Evolutionary conservation across 768 basidiomycete genomes (phyloP).

Genomic region (Lyophyllum semitale): DNA sequence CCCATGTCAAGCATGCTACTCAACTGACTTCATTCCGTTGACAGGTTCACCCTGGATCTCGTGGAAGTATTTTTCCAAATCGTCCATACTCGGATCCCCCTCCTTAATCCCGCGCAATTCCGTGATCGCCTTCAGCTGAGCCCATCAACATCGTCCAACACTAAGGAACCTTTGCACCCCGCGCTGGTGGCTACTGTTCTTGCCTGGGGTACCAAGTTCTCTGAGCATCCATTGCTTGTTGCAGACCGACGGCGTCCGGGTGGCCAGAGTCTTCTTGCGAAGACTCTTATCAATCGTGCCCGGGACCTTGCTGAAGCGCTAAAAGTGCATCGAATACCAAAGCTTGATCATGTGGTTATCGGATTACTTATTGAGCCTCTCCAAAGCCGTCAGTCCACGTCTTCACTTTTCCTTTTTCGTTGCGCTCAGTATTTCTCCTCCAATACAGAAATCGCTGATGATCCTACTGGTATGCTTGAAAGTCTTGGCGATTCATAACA

Average conservation of each 20-base stretch:
- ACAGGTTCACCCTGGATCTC: slow-evolving; percentile 88
- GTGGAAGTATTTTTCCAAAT: slow-evolving; percentile 95
- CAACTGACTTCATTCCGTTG: slow-evolving; percentile 17
- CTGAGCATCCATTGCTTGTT: slow-evolving; percentile 83
- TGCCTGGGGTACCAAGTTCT: slow-evolving; percentile 93
- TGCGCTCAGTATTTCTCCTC: slow-evolving; percentile 7
- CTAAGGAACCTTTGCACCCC: slow-evolving; percentile 58
- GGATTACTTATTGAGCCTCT: slow-evolving; percentile 80
- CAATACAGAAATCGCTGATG: slow-evolving; percentile 66
- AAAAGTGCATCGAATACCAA: slow-evolving; percentile 82
- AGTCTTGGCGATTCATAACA: slow-evolving; percentile 5
- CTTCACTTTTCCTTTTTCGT: slow-evolving; percentile 4
- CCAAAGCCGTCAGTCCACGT: slow-evolving; percentile 77
- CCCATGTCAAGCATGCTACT: slow-evolving; percentile 15
- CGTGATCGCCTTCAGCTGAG: slow-evolving; percentile 65
- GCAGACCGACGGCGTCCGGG: slow-evolving; percentile 72
- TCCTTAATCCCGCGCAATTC: slow-evolving; percentile 83
- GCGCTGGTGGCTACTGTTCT: slow-evolving; percentile 84
- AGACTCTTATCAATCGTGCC: slow-evolving; percentile 75
- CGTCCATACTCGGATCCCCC: slow-evolving; percentile 84
- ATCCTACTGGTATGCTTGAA: slow-evolving; percentile 59
- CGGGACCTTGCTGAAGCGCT: slow-evolving; percentile 85
- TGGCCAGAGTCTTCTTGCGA: slow-evolving; percentile 77
- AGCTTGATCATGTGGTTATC: slow-evolving; percentile 80
- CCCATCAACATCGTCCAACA: slow-evolving; percentile 28